Conservation (phyloP, 2,329 filamentous ascomycete genomes). For the Didymella pomorum region DNA sequence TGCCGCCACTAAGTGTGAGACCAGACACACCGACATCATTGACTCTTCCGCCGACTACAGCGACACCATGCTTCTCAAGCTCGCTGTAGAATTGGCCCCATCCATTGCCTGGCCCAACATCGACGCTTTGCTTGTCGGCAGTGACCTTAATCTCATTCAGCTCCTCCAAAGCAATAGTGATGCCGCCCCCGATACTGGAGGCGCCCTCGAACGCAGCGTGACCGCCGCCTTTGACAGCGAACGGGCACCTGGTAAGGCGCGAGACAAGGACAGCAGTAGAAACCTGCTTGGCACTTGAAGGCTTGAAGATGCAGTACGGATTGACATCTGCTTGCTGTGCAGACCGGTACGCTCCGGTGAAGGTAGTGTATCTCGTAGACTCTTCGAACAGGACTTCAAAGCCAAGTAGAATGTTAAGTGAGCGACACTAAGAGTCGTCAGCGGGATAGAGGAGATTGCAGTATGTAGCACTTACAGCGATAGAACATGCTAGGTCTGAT, state of each 20-base stretch:
- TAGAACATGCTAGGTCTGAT: constrained; percentile 25
- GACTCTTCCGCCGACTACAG: constrained; percentile 4
- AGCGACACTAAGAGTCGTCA: constrained; percentile 27
- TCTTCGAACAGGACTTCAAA: constrained; percentile 25
- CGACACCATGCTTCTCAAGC: constrained; percentile 39
- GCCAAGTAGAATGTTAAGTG: constrained; percentile 1
- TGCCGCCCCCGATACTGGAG: constrained; percentile 44
- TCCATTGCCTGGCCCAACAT: constrained; percentile 43
- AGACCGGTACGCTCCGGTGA: constrained; percentile 37
- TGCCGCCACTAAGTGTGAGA: neutral
- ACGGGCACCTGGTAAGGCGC: constrained; percentile 43
- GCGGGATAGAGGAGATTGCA: neutral
- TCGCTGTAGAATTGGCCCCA: constrained; percentile 47
- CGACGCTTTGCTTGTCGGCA: constrained; percentile 31
- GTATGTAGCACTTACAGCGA: constrained; percentile 28
- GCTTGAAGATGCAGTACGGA: constrained; percentile 42
- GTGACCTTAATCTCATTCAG: constrained; percentile 34
- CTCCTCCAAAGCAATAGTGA: constrained; percentile 41
- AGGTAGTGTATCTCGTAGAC: constrained; percentile 29
- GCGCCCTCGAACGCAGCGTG: constrained; percentile 39
- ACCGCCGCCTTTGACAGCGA: constrained; percentile 52
- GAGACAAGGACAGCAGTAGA: constrained; percentile 33
- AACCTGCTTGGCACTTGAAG: constrained; percentile 27
- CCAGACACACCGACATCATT: neutral
- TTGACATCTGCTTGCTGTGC: constrained; percentile 34